Evolutionary conservation across 495 filamentous ascomycete species (phyloP).

Genomic region (Aspergillus haitiensis): DNA sequence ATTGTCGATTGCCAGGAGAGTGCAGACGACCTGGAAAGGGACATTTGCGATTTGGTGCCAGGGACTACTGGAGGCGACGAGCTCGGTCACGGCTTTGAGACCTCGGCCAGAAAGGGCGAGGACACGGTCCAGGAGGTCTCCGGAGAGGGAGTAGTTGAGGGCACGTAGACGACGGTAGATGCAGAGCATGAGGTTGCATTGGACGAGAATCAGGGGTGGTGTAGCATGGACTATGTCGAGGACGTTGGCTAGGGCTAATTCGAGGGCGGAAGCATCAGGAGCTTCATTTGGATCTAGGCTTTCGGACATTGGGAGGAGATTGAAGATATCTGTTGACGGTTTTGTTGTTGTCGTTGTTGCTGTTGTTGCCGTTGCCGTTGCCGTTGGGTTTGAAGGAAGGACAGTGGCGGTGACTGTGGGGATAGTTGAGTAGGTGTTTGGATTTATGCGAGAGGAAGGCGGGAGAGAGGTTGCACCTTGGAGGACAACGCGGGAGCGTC

Average conservation of each 20-base stretch:
- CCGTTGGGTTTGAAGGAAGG: no score
- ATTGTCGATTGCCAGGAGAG: conserved; percentile 53
- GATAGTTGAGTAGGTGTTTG: conserved; percentile 11
- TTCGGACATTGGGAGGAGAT: conserved; percentile 47
- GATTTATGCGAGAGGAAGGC: conserved; percentile 21
- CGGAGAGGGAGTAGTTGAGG: conserved; percentile 40
- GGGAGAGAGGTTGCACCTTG: conserved; percentile 42
- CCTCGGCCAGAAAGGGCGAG: conserved; percentile 35
- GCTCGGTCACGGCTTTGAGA: conserved; percentile 40
- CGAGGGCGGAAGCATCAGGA: conserved; percentile 38
- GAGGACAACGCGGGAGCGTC: conserved; percentile 50
- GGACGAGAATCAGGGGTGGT: conserved; percentile 44
- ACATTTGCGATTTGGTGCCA: conserved; percentile 59
- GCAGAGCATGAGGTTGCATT: conserved; percentile 55
- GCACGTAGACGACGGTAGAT: conserved; percentile 52
- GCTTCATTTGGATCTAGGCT: conserved; percentile 44
- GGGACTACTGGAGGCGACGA: conserved; percentile 39
- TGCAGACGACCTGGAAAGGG: conserved; percentile 56
- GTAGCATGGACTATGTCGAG: conserved; percentile 38
- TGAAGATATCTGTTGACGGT: conserved; percentile 36
- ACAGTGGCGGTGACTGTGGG: no score
- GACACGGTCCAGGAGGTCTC: conserved; percentile 36
- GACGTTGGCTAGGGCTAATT: conserved; percentile 38
- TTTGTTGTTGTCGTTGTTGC: background rate
- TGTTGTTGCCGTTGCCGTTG: background rate